A percentile compares a stretch with the other conserved stretches of the same genome.
phyloP scores from a whole-genome alignment of 169 alveolate genomes.

The Eimeria sp. region DNA sequence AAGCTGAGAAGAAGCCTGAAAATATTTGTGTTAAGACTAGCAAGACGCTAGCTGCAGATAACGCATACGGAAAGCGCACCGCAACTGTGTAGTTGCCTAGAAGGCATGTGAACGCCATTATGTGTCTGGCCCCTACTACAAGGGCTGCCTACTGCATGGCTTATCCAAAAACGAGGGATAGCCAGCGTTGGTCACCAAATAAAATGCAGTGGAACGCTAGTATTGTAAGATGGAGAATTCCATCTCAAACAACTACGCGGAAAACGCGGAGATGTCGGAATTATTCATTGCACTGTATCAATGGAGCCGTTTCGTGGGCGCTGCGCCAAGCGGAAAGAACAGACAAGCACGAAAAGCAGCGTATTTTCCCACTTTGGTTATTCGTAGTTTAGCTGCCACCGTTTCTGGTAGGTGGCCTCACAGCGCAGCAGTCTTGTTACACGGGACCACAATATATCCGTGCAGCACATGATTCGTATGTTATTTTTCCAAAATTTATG shows the following conservation, averaged over 20 bases:
- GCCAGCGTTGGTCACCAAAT: neutral
- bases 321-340: neutral
- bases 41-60: neutral
- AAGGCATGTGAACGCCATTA: neutral
- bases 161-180: neutral
- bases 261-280: neutral
- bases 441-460: neutral
- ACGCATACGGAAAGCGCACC: neutral
- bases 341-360: neutral
- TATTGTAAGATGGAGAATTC: neutral
- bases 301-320: neutral
- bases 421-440: neutral
- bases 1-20: neutral
- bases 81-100: neutral
- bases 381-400: neutral
- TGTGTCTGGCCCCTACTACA: neutral
- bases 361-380: neutral
- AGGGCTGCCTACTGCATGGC: neutral
- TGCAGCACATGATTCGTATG: neutral
- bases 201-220: neutral
- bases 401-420: neutral
- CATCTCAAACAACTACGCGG: neutral
- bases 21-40: neutral
- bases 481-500: neutral
- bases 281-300: neutral